phyloP scores from a whole-genome alignment of 2,329 filamentous ascomycete genomes.

The Didymosphaeria variabile region DNA sequence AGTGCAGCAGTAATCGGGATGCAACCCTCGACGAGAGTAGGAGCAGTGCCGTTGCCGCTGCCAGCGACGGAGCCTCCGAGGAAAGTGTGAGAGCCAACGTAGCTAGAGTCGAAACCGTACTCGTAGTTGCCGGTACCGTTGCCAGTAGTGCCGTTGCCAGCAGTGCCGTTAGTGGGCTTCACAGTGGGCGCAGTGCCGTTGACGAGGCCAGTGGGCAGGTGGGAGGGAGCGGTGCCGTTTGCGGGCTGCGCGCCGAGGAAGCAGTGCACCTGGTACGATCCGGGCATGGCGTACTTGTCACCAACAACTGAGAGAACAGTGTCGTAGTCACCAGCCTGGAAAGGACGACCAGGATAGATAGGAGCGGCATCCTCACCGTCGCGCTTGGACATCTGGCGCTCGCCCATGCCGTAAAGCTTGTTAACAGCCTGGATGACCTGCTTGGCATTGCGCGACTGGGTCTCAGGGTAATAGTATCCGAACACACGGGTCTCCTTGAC shows the following conservation, averaged over 20 bases:
- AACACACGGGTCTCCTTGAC: conserved; percentile 53
- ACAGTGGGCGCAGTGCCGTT: conserved; percentile 29
- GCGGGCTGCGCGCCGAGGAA: conserved; percentile 40
- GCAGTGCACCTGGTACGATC: conserved; percentile 49
- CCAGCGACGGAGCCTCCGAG: conserved; percentile 39
- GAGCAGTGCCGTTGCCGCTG: conserved; percentile 33
- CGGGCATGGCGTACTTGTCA: conserved; percentile 46
- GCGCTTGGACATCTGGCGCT: conserved; percentile 42
- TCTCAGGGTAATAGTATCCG: conserved; percentile 50
- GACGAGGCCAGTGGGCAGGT: conserved; percentile 20
- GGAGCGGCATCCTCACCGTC: conserved; percentile 14
- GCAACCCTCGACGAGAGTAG: conserved; percentile 42
- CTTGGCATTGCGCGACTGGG: conserved; percentile 30
- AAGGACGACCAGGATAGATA: conserved; percentile 41
- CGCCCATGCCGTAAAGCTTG: conserved; percentile 52
- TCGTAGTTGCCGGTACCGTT: conserved; percentile 34
- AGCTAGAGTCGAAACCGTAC: conserved; percentile 42
- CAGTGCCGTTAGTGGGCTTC: conserved; percentile 30
- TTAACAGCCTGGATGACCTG: conserved; percentile 40
- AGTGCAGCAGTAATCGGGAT: conserved; percentile 47
- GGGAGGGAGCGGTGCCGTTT: conserved; percentile 20
- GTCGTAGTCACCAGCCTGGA: conserved; percentile 48
- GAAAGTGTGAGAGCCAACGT: conserved; percentile 46
- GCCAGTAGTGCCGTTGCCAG: conserved; percentile 32
- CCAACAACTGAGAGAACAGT: conserved; percentile 43